Evolutionary conservation across 2,329 filamentous ascomycete genomes (phyloP), one percentile per base, ranked within the genome.

Genomic region (Arthroderma uncinatum): DNA sequence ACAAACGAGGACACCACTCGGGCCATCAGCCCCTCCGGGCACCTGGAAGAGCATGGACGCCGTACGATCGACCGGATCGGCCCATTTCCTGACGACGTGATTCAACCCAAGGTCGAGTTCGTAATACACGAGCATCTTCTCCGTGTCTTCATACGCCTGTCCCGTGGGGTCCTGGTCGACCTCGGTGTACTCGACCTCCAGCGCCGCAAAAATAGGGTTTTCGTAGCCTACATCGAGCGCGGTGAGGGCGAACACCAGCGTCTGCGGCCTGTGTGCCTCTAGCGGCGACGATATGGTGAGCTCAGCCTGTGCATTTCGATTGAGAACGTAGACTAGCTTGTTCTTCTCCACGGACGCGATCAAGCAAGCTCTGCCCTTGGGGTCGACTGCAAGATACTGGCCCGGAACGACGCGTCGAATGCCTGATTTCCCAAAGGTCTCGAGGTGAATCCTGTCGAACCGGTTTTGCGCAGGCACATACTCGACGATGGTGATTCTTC

Each of bases 381-480:
- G 93, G 67, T 99, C 93, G 55, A 89, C 89, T 5, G 92, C 93
- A 28, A 99, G 81, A 68, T 96, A 98, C 72, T 99, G 90, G 60
- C 94, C 93, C 1, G 94, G 93, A 47, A 98, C 83, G 37, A 97
- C 92, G 66, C 93, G 85, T 58, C 94, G 85, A 55, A 97, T 82
- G 37, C 93, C 94, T 6, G 93, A 97, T 74, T 98, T 98, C 64
- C 93, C 93, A 71, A 95, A 99, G 0, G 94, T 99, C 76, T 99
- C 94, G 57, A 96, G 81, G 67, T 97, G 93, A 62, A 97, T 81
- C 50, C 89, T 85, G 65, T 85, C 85, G 73, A 98, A 96, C 53
- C 84, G 83, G 70, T 95, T 95, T 71, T 90, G 84, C 16, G 87
- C 82, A 12, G 88, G 85, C 36, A 92, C 76, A 71, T 96, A 99